These are phyloP conservation scores for Phytophthora pluvialis DNA, from an alignment of 352 stramenopile species.

Conservation along the genomic window DNA sequence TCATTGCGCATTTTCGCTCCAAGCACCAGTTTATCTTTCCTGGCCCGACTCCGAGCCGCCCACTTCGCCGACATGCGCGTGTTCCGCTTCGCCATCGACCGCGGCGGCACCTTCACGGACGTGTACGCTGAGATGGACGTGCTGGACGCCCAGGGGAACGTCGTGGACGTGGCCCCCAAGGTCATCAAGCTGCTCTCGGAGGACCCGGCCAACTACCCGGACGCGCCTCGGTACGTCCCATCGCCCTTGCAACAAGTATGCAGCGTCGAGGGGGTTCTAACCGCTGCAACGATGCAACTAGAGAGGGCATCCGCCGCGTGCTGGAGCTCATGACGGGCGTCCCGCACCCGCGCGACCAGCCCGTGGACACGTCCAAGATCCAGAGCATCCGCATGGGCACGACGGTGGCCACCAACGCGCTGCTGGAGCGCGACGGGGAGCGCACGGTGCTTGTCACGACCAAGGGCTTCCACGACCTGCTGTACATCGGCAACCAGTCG, in stretches of 20 bases:
- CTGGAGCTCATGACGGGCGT: slow-evolving; percentile 93
- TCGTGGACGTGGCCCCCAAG: slow-evolving; percentile 61
- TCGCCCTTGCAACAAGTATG: neutral
- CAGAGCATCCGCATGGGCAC: slow-evolving; percentile 99
- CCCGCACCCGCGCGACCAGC: slow-evolving; percentile 81
- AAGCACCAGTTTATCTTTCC: neutral
- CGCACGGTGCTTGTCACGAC: slow-evolving; percentile 96
- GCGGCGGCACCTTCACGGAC: slow-evolving; percentile 98
- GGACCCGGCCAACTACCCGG: slow-evolving; percentile 97
- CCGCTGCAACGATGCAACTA: slow-evolving; percentile 29
- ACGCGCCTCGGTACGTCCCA: slow-evolving; percentile 91
- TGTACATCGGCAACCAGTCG: slow-evolving; percentile 99
- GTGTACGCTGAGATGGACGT: slow-evolving; percentile 95
- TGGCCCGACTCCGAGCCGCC: neutral
- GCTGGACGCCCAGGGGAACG: slow-evolving; percentile 51
- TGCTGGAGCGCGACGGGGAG: slow-evolving; percentile 97
- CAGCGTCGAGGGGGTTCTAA: neutral
- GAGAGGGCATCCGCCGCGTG: slow-evolving; percentile 94
- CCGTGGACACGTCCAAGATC: slow-evolving; percentile 91
- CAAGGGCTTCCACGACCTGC: slow-evolving; percentile 95
- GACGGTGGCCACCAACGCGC: slow-evolving; percentile 99
- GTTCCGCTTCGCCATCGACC: slow-evolving; percentile 98
- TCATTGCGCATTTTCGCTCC: slow-evolving; percentile 25
- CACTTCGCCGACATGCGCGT: slow-evolving; percentile 39
- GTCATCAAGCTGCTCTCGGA: slow-evolving; percentile 98